phyloP scores from a whole-genome alignment of 2,329 filamentous ascomycete species.

The Pestalotiopsis sp. region DNA sequence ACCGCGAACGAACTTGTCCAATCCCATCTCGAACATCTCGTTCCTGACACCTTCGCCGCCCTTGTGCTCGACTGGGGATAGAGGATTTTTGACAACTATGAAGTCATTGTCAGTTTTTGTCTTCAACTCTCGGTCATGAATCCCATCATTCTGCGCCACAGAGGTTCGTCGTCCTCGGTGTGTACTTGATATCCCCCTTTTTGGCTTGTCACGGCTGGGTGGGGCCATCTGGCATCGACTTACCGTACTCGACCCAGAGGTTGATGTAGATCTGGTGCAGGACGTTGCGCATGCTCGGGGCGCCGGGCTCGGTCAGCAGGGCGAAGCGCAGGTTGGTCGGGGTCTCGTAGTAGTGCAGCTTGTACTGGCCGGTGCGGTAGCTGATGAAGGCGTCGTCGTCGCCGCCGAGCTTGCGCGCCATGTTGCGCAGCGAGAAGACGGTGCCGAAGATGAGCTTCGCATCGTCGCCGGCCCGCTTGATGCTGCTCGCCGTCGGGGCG shows the following conservation, averaged over 20 bases:
- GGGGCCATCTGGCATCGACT: constrained; percentile 25
- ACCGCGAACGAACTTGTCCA: constrained; percentile 78
- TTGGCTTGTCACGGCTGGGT: neutral
- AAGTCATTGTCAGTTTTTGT: constrained; percentile 20
- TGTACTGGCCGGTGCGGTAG: constrained; percentile 93
- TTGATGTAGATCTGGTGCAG: constrained; percentile 99
- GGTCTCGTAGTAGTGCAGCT: constrained; percentile 98
- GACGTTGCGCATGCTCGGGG: constrained; percentile 89
- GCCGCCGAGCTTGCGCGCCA: constrained; percentile 93
- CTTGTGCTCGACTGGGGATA: constrained; percentile 70
- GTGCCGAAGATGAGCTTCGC: constrained; percentile 97
- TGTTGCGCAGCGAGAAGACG: constrained; percentile 94
- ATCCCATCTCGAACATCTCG: constrained; percentile 70
- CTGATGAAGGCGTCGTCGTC: constrained; percentile 94
- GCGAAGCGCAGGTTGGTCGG: constrained; percentile 95
- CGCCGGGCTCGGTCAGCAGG: constrained; percentile 89
- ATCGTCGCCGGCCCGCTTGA: constrained; percentile 66
- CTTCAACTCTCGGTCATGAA: neutral
- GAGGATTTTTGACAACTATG: constrained; percentile 70
- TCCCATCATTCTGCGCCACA: neutral
- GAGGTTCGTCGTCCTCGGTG: neutral
- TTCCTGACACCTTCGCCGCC: constrained; percentile 71
- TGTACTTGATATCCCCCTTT: neutral
- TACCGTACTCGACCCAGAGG: constrained; percentile 93
- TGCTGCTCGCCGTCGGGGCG: constrained; percentile 23